Base-by-base conservation (phyloP, 208 protist genomes). In the Crithidia acanthocephali region DNA sequence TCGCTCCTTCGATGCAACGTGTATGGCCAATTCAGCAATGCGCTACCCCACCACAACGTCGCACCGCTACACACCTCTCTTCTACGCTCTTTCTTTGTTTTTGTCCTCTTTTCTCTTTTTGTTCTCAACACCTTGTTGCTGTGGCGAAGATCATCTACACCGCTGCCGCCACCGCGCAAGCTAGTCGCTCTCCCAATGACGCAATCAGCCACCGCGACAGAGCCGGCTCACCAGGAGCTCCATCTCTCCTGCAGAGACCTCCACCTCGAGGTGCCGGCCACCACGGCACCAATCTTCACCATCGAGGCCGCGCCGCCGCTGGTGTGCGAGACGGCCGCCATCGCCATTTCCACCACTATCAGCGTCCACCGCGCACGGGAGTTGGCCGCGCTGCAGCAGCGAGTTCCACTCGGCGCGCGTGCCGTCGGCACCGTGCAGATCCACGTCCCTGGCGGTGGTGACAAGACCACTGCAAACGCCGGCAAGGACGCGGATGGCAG, bases 201-300 rank as follows among this genome's bases (percentile, higher is more conserved):
- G 6, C 16, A 13, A 23, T 7, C 50, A 10, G 50, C 25, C 20
- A 47, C 33, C 7, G n/a, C 1, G 18, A 15, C 20, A 28, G 35
- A 23, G 23, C 61, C 40, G 0, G 33, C 20, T 8, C n/a, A 52
- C 13, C 70, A 68, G 52, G 27, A 45, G 8, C 47, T 68, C 1
- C 70, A 32, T 2, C 45, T 75, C 20, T 33, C 8, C 23, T 33
- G 55, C 50, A 57, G 62, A 32, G 61, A 68, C 20, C 58, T 75
- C 22, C 51, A 22, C 50, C 5, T 75, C 6, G 44, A 68, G 27
- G 30, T 55, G 40, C 30, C 52, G 16, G 30, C 18, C 11, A 25
- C 1, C n/a, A 32, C 5, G 10, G 40, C 47, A 23, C 52, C 61
- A 1, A 7, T 15, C 61, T 62, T 75, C 61, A 68, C 60, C 28